phyloP scores from a whole-genome alignment of 2,329 filamentous ascomycete species.

The Emergomyces orientalis region DNA sequence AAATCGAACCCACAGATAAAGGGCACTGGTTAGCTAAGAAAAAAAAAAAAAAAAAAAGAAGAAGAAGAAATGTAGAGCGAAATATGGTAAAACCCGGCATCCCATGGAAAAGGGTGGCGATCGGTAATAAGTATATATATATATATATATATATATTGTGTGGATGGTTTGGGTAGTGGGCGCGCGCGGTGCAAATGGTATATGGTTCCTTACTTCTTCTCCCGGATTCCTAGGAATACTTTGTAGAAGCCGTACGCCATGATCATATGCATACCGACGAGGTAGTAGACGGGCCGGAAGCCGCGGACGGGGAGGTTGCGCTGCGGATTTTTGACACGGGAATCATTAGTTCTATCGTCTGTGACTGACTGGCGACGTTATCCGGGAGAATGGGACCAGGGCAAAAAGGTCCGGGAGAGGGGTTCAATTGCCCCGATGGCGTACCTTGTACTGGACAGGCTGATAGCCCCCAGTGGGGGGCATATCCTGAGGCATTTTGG shows the following conservation, averaged over 20 bases:
- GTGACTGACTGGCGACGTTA: too few species aligned
- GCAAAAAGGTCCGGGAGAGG: neutral
- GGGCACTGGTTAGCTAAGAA: neutral
- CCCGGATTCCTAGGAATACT: constrained; percentile 69
- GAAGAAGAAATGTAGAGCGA: neutral
- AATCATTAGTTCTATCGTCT: constrained; percentile 7
- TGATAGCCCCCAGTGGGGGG: constrained; percentile 90
- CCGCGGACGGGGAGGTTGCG: constrained; percentile 87
- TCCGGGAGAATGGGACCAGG: neutral
- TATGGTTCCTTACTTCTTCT: constrained; percentile 66
- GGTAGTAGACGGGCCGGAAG: constrained; percentile 72
- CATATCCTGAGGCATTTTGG: constrained; percentile 91
- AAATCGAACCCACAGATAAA: neutral
- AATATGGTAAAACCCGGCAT: too few species aligned
- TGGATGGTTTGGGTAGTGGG: too few species aligned
- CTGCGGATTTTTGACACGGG: constrained; percentile 35
- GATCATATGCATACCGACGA: constrained; percentile 65
- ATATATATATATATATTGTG: neutral
- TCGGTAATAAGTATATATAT: neutral
- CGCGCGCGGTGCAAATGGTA: neutral
- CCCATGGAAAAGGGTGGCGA: too few species aligned
- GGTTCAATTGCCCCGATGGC: constrained; percentile 20
- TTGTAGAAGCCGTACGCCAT: constrained; percentile 91
- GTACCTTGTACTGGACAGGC: constrained; percentile 92
- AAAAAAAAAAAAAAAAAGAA: too few species aligned